phyloP scores from a whole-genome alignment of 176 grass and related monocot species.

The sorghum (Sorghum bicolor) region Sorghum_bicolor_NCBIv3 NC_012871.2:72728001-72728500 shows the following conservation, averaged over 20 bases:
- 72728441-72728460: neutral
- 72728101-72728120: too few relatives aligned
- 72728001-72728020: too few relatives aligned
- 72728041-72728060: too few relatives aligned
- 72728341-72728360: neutral
- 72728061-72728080: too few relatives aligned
- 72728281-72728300: neutral
- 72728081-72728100: too few relatives aligned
- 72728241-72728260: neutral
- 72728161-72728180: neutral
- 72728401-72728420: conserved; percentile 3
- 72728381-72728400: conserved; percentile 17
- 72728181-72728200: conserved; percentile 10
- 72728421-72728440: conserved; percentile 21
- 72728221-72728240: neutral
- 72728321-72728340: neutral
- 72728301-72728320: neutral
- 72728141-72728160: too few relatives aligned
- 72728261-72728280: neutral
- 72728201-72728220: neutral
- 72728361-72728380: neutral
- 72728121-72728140: too few relatives aligned
- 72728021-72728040: too few relatives aligned
- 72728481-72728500: neutral
- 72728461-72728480: neutral